Percentiles rank a stretch among this genome's conserved stretches.
These are phyloP conservation scores for Arthrocladium fulminans DNA, from an alignment of 2,329 filamentous ascomycete species.

Conservation along the genomic window DNA sequence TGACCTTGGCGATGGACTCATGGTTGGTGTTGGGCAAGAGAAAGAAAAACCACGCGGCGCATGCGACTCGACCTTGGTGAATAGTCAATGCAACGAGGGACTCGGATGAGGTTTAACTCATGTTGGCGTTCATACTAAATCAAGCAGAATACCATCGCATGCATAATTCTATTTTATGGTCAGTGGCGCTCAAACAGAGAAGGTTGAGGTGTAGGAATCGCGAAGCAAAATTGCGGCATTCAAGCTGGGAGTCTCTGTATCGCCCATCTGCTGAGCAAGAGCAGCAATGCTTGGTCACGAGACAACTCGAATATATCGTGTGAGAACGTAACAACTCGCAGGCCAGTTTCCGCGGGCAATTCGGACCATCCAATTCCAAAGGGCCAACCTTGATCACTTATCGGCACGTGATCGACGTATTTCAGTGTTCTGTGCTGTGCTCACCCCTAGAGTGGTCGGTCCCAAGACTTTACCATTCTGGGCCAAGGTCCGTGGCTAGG, in stretches of 20 bases:
- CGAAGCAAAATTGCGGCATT: not conserved
- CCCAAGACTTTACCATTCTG: too few relatives aligned
- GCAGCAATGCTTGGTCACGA: not conserved
- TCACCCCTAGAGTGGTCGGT: too few relatives aligned
- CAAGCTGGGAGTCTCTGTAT: not conserved
- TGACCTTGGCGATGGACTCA: constrained; percentile 6
- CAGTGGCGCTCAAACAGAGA: not conserved
- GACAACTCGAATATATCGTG: not conserved
- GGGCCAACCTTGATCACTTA: too few relatives aligned
- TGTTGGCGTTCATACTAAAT: constrained; percentile 5
- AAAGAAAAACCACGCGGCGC: not conserved
- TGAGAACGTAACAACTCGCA: not conserved
- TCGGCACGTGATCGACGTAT: too few relatives aligned
- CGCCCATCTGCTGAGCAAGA: not conserved
- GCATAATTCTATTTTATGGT: not conserved
- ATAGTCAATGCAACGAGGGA: not conserved
- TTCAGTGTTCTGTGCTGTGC: too few relatives aligned
- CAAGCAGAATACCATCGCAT: not conserved
- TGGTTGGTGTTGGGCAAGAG: not conserved
- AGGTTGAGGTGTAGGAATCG: not conserved
- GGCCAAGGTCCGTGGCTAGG: too few relatives aligned
- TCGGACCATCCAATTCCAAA: too few relatives aligned
- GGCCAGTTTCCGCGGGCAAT: not conserved
- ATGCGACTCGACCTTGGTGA: not conserved
- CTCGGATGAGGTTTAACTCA: not conserved